Base-by-base conservation (phyloP, 306 rosid genomes). In the Cicer pinnatifidum region DNA sequence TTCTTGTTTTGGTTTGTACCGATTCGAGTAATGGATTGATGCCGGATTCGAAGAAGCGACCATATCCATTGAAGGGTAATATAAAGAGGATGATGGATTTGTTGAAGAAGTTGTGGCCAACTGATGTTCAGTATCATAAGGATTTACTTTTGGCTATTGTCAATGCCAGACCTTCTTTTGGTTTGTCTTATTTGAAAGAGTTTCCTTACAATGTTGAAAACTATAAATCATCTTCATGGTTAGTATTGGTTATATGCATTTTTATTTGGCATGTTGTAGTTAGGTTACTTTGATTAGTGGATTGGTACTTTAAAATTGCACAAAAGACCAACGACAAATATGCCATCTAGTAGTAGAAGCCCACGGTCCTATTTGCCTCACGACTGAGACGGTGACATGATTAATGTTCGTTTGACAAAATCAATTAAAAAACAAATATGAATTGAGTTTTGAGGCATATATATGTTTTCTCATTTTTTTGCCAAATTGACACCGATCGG, bases 151-250 rank as follows among this genome's bases (percentile, higher is more conserved):
- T 91, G 83, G 92, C 96, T 58, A 80, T 91, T 77, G 93, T 85
- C 70, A 67, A 81, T 60, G 87, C 87, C 60, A 85, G 73, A 47
- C 86, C 89, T 16, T 75, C 84, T 59, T 84, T 93, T 60, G 97
- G 89, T 81, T 85, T 89, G 81, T 84, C 84, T 8, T 93, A 91
- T 73, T 83, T 93, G 89, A 89, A 89, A 76, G 96, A 89, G 87
- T 93, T 91, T 77, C 97, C 97, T 33, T 88, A 86, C 89, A 93
- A 82, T 71, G 82, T 89, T 69, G 94, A 93, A 76, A 89, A 89
- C 75, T 84, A 40, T 75, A 69, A 80, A 38, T 85, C 92, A n/a
- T 79, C 84, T 73, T 80, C 88, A 57, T 94, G 98, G 98, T 94
- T 50, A 84, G 96, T 71, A 78, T 80, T 78, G 41, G 48, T 82